Conservation (phyloP, 164 flowering plant species). For the Magnolia changhungtana region DNA sequence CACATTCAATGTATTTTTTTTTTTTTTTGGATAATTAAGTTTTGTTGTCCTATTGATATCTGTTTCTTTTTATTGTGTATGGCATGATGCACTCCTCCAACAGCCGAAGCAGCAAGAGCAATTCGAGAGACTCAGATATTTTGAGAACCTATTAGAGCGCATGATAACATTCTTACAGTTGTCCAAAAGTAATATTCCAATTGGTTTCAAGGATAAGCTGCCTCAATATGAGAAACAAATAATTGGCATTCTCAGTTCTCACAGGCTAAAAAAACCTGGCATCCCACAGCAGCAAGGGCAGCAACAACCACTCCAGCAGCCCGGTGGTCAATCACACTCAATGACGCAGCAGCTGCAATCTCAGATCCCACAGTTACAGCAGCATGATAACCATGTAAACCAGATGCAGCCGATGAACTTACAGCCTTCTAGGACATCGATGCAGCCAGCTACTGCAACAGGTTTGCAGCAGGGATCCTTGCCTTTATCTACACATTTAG, state of each 20-base stretch:
- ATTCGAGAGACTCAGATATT: slow-evolving; percentile 48
- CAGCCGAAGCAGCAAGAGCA: slow-evolving; percentile 51
- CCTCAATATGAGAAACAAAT: slow-evolving; percentile 65
- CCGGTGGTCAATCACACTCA: slow-evolving; percentile 43
- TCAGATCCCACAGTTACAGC: slow-evolving; percentile 52
- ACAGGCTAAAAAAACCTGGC: slow-evolving; percentile 49
- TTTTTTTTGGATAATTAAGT: too few species aligned
- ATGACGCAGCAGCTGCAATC: slow-evolving; percentile 54
- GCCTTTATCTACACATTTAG: slow-evolving; percentile 37
- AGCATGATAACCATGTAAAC: slow-evolving; percentile 70
- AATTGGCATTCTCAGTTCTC: slow-evolving; percentile 32
- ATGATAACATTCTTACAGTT: slow-evolving; percentile 42
- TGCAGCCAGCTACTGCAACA: slow-evolving; percentile 42
- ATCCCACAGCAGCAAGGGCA: slow-evolving; percentile 46
- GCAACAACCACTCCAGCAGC: slow-evolving; percentile 39
- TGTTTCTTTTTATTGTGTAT: slow-evolving; percentile 7
- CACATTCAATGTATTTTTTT: background rate
- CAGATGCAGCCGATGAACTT: slow-evolving; percentile 56
- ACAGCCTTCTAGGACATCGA: slow-evolving; percentile 39
- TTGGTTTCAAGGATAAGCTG: slow-evolving; percentile 57
- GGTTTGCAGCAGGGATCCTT: slow-evolving; percentile 48
- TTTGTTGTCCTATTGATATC: background rate
- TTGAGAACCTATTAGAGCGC: slow-evolving; percentile 57
- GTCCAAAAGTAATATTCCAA: slow-evolving; percentile 36
- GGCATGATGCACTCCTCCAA: slow-evolving; percentile 67